Evolutionary conservation across 2,329 filamentous ascomycete genomes (phyloP).

Genomic region (Incumbomyces lentus): DNA sequence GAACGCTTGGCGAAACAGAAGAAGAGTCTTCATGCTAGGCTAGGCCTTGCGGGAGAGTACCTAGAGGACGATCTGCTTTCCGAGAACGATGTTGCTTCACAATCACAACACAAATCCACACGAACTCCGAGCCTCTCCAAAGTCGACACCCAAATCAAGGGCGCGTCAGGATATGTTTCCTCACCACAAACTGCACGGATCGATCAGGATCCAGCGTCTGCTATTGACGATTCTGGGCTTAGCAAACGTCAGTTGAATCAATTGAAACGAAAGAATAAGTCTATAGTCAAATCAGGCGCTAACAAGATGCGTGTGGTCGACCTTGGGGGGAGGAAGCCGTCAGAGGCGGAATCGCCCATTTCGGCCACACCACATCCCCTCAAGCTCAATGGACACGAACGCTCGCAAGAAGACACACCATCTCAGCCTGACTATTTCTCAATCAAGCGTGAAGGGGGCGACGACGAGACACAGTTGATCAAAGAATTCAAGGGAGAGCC

Average conservation of each 20-base stretch:
- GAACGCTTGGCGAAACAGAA: slow-evolving; percentile 78
- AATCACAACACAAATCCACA: slow-evolving; percentile 33
- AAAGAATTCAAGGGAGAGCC: slow-evolving; percentile 86
- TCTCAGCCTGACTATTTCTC: slow-evolving; percentile 69
- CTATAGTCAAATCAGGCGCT: slow-evolving; percentile 76
- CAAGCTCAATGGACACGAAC: slow-evolving; percentile 50
- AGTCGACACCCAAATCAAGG: slow-evolving; percentile 41
- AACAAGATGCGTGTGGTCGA: slow-evolving; percentile 87
- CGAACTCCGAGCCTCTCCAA: slow-evolving; percentile 34
- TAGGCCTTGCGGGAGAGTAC: slow-evolving; percentile 75
- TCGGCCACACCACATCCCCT: slow-evolving; percentile 45
- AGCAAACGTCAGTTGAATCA: slow-evolving; percentile 93
- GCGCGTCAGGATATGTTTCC: slow-evolving; percentile 34
- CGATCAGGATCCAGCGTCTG: slow-evolving; percentile 39
- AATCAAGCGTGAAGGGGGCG: slow-evolving; percentile 66
- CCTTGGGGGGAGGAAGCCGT: slow-evolving; percentile 57
- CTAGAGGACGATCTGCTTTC: slow-evolving; percentile 74
- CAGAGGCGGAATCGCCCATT: slow-evolving; percentile 54
- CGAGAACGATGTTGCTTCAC: slow-evolving; percentile 48
- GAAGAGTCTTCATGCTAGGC: slow-evolving; percentile 68
- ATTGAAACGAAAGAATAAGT: slow-evolving; percentile 85
- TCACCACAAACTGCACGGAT: slow-evolving; percentile 35
- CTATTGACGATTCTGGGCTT: slow-evolving; percentile 56
- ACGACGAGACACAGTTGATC: slow-evolving; percentile 86
- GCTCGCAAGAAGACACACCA: slow-evolving; percentile 51